Evolutionary conservation across 2,329 filamentous ascomycete species (phyloP), one percentile per base, ranked within the genome.

Genomic region (Paracorniculantispora psalliotae): DNA sequence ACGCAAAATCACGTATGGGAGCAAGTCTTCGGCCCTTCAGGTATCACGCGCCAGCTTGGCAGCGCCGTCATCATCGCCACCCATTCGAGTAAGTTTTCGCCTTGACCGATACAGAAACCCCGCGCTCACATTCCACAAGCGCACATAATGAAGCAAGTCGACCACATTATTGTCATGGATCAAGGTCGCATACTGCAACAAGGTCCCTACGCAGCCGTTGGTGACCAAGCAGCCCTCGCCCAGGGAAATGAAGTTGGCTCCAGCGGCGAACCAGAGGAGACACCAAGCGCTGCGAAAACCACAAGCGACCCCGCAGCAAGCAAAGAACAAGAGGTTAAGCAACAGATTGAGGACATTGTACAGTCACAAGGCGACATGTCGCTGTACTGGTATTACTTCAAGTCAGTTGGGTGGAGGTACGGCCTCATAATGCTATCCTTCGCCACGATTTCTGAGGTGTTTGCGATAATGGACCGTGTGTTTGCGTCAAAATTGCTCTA

Each of bases 331-430:
- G 33, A 51, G 13, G n/a, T 41, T 26, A 46, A 57, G 15, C 21
- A 51, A 26, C 33, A 57, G 10, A 50, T 50, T 25, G 21, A 49
- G 15, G 46, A 57, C 26, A 25, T 57, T 9, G 23, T 51, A 26
- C 46, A 30, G 15, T 57, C 55, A 4, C 25, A 28, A 26, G 55
- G 55, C 17, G 55, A 57, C 23, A 50, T 33, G 10, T 50, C 46
- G 23, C 55, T 57, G n/a, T 61, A 61, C 30, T 26, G 25, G 37
- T 61, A 55, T 30, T 61, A 61, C 15, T 25, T 61, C 37, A 48
- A 46, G 44, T 55, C 56, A 3, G 26, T 59, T 49, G 60, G 60
- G 6, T 54, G 56, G 49, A 52, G 23, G 21, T 46, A 33, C 21
- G 39, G 17, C 12, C 2, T 60, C 2, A n/a, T 47, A 4, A 59